These are phyloP conservation scores for Diaporthe citri DNA, from an alignment of 2,329 filamentous ascomycete species.

Conservation along the genomic window DNA sequence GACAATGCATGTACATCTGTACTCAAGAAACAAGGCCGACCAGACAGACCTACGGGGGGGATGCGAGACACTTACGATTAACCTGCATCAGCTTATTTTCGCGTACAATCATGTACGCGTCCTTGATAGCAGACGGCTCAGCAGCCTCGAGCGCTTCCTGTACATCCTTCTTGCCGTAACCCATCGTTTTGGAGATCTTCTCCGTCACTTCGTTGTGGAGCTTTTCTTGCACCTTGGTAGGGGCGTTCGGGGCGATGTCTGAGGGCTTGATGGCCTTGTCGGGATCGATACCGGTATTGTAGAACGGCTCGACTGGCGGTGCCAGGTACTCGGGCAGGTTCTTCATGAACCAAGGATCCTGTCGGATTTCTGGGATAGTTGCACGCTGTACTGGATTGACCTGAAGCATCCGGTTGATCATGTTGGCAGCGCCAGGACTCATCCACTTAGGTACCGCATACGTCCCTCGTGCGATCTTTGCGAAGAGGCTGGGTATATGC, in stretches of 20 bases:
- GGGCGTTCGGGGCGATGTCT: constrained; percentile 83
- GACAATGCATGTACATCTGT: neutral
- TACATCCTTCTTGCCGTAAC: constrained; percentile 94
- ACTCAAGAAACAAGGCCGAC: constrained; percentile 16
- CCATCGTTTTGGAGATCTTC: constrained; percentile 98
- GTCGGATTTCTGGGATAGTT: constrained; percentile 91
- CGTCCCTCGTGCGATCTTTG: constrained; percentile 95
- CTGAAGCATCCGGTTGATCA: constrained; percentile 95
- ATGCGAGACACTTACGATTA: constrained; percentile 76
- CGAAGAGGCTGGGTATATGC: constrained; percentile 96
- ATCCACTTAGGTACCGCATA: constrained; percentile 95
- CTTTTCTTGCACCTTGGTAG: constrained; percentile 85
- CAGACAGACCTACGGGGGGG: neutral
- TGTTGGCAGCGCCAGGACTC: constrained; percentile 80
- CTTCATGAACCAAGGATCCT: constrained; percentile 93
- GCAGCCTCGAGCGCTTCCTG: constrained; percentile 92
- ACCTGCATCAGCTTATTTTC: constrained; percentile 98
- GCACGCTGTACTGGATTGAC: constrained; percentile 95
- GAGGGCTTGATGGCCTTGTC: constrained; percentile 90
- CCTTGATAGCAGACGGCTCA: constrained; percentile 97
- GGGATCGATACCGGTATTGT: constrained; percentile 93
- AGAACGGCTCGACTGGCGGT: constrained; percentile 89
- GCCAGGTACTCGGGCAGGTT: constrained; percentile 89
- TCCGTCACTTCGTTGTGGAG: constrained; percentile 93
- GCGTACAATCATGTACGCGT: constrained; percentile 96